phyloP scores from a whole-genome alignment of 352 stramenopile species.

The Salisapilia sapeloensis region DNA sequence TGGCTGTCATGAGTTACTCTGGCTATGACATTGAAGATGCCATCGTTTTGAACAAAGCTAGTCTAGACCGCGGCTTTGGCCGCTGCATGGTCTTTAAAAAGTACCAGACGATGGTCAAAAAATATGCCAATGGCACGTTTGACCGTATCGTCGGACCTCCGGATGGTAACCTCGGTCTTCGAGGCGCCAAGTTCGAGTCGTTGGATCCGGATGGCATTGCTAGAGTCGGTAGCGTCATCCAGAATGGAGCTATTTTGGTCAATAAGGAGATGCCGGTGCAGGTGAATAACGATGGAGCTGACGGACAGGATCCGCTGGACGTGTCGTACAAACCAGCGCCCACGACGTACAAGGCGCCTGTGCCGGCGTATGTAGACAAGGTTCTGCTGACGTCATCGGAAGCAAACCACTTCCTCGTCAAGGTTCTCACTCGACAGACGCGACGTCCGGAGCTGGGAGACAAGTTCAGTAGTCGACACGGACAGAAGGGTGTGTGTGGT shows the following conservation, averaged over 20 bases:
- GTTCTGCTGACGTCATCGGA: slow-evolving; percentile 97
- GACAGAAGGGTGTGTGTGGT: slow-evolving; percentile 99
- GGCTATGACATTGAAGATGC: slow-evolving; percentile 99
- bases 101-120: slow-evolving; percentile 93
- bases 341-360: slow-evolving; percentile 91
- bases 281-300: slow-evolving; percentile 76
- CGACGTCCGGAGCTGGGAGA: slow-evolving; percentile 97
- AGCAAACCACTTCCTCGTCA: slow-evolving; percentile 96
- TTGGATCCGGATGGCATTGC: slow-evolving; percentile 96
- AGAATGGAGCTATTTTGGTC: slow-evolving; percentile 94
- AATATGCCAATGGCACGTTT: slow-evolving; percentile 93
- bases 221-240: slow-evolving; percentile 69
- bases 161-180: slow-evolving; percentile 57
- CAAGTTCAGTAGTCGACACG: slow-evolving; percentile 99
- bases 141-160: slow-evolving; percentile 89
- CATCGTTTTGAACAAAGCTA: slow-evolving; percentile 98
- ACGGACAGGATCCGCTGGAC: slow-evolving; percentile 52
- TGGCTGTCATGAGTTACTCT: slow-evolving; percentile 99
- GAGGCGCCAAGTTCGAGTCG: slow-evolving; percentile 84
- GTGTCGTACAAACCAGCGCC: slow-evolving; percentile 74
- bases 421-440: slow-evolving; percentile 93
- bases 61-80: slow-evolving; percentile 94
- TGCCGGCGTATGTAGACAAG: slow-evolving; percentile 96
- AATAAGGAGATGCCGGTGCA: slow-evolving; percentile 97
- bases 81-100: slow-evolving; percentile 98